These are phyloP conservation scores for Amoebophrya sp. DNA, from an alignment of 169 alveolate genomes.

Conservation along the genomic window DNA sequence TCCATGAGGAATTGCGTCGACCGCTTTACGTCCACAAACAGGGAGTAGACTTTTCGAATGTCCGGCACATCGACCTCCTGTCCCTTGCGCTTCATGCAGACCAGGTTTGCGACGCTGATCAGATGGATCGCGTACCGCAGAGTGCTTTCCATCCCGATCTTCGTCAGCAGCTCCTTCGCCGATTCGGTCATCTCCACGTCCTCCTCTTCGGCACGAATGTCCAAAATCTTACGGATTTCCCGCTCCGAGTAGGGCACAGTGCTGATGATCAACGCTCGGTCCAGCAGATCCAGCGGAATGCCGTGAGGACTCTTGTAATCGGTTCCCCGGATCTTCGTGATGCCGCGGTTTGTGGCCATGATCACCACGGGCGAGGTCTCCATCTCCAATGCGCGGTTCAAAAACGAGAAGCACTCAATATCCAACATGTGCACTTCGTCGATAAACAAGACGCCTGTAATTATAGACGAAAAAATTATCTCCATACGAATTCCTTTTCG, in stretches of 20 bases:
- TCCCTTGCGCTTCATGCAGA: constrained; percentile 71
- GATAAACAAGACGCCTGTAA: constrained; percentile 94
- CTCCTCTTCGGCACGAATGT: constrained; percentile 74
- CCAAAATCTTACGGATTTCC: constrained; percentile 66
- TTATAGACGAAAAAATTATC: constrained; percentile 40
- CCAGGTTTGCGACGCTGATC: constrained; percentile 53
- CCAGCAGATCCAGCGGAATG: constrained; percentile 95
- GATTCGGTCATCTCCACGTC: constrained; percentile 94
- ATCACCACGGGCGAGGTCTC: constrained; percentile 92
- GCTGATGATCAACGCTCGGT: constrained; percentile 91
- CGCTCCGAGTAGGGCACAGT: constrained; percentile 89
- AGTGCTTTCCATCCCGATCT: constrained; percentile 88
- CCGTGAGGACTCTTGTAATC: constrained; percentile 96
- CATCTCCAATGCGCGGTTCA: constrained; percentile 92
- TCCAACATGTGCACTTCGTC: constrained; percentile 99
- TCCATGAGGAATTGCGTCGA: constrained; percentile 85
- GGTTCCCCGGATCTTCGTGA: constrained; percentile 84
- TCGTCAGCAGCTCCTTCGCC: constrained; percentile 87
- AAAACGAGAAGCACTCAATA: constrained; percentile 97
- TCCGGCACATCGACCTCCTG: constrained; percentile 87
- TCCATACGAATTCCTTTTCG: constrained; percentile 25
- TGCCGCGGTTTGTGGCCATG: constrained; percentile 96
- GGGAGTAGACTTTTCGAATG: constrained; percentile 85
- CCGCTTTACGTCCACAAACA: constrained; percentile 93
- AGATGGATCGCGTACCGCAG: constrained; percentile 80